phyloP scores from a whole-genome alignment of 345 rosid species.

The Erysimum cheiranthoides region DNA sequence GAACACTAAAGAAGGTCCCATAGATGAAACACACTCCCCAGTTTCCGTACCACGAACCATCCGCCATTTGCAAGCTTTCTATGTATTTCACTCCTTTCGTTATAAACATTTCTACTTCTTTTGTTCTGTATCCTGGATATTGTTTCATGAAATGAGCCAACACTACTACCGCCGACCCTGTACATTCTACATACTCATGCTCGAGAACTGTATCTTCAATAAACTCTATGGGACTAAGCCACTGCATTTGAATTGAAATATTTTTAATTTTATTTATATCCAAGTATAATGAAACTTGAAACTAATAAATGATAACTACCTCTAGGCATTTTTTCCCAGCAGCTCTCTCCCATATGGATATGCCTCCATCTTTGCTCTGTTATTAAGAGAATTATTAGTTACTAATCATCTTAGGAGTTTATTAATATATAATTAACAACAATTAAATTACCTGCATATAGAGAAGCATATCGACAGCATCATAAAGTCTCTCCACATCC shows the following conservation, averaged over 20 bases:
- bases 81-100: conserved; percentile 52
- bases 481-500: conserved; percentile 56
- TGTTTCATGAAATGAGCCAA: conserved; percentile 52
- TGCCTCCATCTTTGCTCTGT: conserved; percentile 36
- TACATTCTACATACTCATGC: conserved; percentile 59
- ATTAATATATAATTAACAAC: too few species aligned
- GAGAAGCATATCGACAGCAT: conserved; percentile 74
- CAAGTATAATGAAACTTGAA: background rate
- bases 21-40: conserved; percentile 79
- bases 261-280: background rate
- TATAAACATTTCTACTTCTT: conserved; percentile 58
- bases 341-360: conserved; percentile 22
- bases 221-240: conserved; percentile 38
- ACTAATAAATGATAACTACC: background rate
- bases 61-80: conserved; percentile 51
- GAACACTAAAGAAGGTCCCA: conserved; percentile 61
- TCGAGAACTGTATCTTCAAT: conserved; percentile 20
- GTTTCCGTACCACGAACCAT: conserved; percentile 78
- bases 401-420: background rate
- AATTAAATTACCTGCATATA: conserved; percentile 61
- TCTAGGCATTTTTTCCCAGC: conserved; percentile 32
- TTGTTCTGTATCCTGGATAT: conserved; percentile 54
- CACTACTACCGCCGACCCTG: conserved; percentile 47
- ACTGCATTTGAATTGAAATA: background rate
- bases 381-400: background rate